phyloP scores from a whole-genome alignment of 106 monocot species.

The Phalaenopsis equestris region DNA sequence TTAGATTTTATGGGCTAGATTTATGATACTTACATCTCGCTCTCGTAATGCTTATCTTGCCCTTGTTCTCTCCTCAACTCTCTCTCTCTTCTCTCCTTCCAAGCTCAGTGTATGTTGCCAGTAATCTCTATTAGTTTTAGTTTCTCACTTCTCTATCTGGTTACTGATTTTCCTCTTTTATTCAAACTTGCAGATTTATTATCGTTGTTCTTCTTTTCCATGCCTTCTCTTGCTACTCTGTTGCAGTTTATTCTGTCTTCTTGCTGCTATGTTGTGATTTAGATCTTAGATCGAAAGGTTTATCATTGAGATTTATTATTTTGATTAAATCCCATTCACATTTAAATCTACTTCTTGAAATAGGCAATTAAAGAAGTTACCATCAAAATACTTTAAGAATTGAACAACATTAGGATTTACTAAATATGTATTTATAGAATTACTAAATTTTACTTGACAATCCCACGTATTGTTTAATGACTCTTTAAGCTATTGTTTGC shows the following conservation, averaged over 20 bases:
- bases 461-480: background rate
- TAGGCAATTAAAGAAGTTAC: background rate
- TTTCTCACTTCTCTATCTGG: background rate
- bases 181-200: background rate
- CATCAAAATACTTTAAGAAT: too few species aligned
- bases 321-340: background rate
- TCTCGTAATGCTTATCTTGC: background rate
- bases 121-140: background rate
- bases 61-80: background rate
- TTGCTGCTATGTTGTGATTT: background rate
- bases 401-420: background rate
- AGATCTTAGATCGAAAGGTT: background rate
- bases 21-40: background rate
- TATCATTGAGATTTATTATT: background rate
- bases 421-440: background rate
- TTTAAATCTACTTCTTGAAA: background rate
- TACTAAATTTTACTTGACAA: background rate
- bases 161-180: background rate
- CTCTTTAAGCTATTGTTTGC: background rate
- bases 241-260: background rate
- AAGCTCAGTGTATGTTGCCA: background rate
- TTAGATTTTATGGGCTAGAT: background rate
- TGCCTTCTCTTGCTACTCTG: background rate
- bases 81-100: background rate
- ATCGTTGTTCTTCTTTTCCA: background rate